Conservation (phyloP, 805 yeast species). For the Lipomyces mesembrius region DNA sequence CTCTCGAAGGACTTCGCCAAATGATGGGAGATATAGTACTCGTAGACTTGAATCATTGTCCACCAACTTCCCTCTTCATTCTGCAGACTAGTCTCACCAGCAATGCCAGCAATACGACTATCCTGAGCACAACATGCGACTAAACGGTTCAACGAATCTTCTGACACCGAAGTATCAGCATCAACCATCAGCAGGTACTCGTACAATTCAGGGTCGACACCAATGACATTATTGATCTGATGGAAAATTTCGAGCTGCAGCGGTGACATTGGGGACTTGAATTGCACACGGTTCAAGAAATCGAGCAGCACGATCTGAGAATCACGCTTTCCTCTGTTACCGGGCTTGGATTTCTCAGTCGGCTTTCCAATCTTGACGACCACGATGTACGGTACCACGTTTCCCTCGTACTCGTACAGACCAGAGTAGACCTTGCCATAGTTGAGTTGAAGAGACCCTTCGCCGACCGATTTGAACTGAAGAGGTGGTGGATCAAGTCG, state of each 20-base stretch:
- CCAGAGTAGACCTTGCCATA: slow-evolving; percentile 69
- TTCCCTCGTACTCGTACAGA: slow-evolving; percentile 60
- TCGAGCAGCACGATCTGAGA: slow-evolving; percentile 64
- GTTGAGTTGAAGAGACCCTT: slow-evolving; percentile 62
- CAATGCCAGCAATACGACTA: slow-evolving; percentile 61
- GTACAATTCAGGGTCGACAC: slow-evolving; percentile 63
- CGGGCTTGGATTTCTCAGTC: slow-evolving; percentile 56
- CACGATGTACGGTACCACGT: slow-evolving; percentile 57
- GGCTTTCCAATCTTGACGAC: slow-evolving; percentile 64
- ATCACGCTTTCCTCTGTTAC: slow-evolving; percentile 69
- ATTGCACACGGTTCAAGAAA: slow-evolving; percentile 62
- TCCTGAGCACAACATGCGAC: slow-evolving; percentile 64
- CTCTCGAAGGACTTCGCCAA: slow-evolving; percentile 67
- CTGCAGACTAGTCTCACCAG: slow-evolving; percentile 65
- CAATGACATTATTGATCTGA: slow-evolving; percentile 61
- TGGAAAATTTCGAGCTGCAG: slow-evolving; percentile 60
- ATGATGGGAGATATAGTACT: slow-evolving; percentile 67
- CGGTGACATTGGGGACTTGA: slow-evolving; percentile 63
- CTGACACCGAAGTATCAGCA: slow-evolving; percentile 63
- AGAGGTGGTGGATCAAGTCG: slow-evolving; percentile 56
- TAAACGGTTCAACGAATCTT: slow-evolving; percentile 60
- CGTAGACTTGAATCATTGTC: slow-evolving; percentile 66
- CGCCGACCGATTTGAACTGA: slow-evolving; percentile 64
- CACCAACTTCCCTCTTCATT: slow-evolving; percentile 61
- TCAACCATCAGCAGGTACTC: slow-evolving; percentile 63